Evolutionary conservation across 805 yeast genomes (phyloP).

Genomic region (Ogataea parapolymorpha): DNA sequence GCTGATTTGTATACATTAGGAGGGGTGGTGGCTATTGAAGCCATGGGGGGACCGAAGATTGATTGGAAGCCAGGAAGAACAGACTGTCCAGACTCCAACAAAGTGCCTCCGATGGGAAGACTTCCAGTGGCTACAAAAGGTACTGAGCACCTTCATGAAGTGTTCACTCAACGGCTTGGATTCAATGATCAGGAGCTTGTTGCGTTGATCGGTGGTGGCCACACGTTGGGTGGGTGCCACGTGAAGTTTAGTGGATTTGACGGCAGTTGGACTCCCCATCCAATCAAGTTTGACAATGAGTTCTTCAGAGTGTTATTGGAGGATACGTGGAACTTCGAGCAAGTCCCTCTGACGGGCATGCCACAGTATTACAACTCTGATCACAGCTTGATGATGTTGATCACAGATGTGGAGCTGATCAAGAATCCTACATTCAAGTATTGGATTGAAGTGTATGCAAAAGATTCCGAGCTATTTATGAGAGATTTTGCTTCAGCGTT

Average conservation of each 20-base stretch:
- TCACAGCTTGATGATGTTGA: conserved; percentile 72
- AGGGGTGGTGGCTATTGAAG: conserved; percentile 77
- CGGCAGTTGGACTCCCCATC: conserved; percentile 45
- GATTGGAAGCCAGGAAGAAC: conserved; percentile 83
- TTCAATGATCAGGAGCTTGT: conserved; percentile 71
- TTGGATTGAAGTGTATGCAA: conserved; percentile 67
- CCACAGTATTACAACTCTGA: conserved; percentile 38
- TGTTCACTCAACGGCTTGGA: conserved; percentile 59
- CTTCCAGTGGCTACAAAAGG: conserved; percentile 72
- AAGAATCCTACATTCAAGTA: conserved; percentile 55
- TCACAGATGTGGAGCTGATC: conserved; percentile 67
- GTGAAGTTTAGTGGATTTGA: conserved; percentile 47
- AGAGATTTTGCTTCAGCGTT: conserved; percentile 64
- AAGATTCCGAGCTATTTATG: conserved; percentile 59
- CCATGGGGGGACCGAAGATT: conserved; percentile 72
- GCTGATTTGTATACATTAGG: conserved; percentile 81
- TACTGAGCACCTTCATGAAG: conserved; percentile 58
- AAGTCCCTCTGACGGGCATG: conserved; percentile 41
- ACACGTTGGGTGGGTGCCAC: conserved; percentile 75
- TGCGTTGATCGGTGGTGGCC: conserved; percentile 73
- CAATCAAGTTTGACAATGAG: conserved; percentile 41
- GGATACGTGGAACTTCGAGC: conserved; percentile 39
- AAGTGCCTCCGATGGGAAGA: conserved; percentile 64
- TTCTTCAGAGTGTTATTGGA: conserved; percentile 45
- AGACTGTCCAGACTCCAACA: conserved; percentile 47